These are phyloP conservation scores for Boechera divaricarpa DNA, from an alignment of 345 rosid species.

Conservation along the genomic window DNA sequence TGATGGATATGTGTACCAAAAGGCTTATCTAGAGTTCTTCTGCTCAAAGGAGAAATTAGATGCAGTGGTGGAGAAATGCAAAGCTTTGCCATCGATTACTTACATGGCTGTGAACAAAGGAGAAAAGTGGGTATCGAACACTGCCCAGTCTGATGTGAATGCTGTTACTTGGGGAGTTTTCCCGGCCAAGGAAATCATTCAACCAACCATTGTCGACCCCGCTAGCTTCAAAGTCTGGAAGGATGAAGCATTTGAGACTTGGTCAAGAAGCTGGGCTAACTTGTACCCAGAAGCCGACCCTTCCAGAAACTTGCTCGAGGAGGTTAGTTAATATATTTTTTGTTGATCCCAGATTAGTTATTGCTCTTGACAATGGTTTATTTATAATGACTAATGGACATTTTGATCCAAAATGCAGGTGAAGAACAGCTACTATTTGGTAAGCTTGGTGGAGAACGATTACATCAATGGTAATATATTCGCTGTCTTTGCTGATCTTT, in stretches of 20 bases:
- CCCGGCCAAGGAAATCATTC: slow-evolving; percentile 82
- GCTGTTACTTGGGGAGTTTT: slow-evolving; percentile 96
- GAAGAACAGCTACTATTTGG: slow-evolving; percentile 59
- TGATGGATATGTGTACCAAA: slow-evolving; percentile 87
- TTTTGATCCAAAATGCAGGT: slow-evolving; percentile 56
- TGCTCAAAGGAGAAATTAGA: slow-evolving; percentile 70
- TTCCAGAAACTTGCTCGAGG: slow-evolving; percentile 64
- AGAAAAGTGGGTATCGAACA: slow-evolving; percentile 62
- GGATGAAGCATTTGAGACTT: slow-evolving; percentile 90
- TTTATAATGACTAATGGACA: background rate
- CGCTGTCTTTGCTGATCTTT: slow-evolving; percentile 62
- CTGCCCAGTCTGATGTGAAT: slow-evolving; percentile 57
- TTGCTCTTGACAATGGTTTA: slow-evolving; percentile 3
- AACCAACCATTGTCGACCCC: slow-evolving; percentile 90
- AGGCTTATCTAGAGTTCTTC: slow-evolving; percentile 90
- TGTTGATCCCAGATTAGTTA: background rate
- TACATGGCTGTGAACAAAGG: slow-evolving; percentile 70
- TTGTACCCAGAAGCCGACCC: slow-evolving; percentile 67
- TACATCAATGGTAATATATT: slow-evolving; percentile 72
- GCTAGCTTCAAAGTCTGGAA: slow-evolving; percentile 84
- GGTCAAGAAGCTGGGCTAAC: slow-evolving; percentile 85
- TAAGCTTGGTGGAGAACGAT: slow-evolving; percentile 89
- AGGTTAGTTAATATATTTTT: slow-evolving; percentile 3
- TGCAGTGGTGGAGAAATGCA: slow-evolving; percentile 65
- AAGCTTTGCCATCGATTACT: slow-evolving; percentile 57